A percentile compares a stretch with the other conserved stretches of the same genome.
These are phyloP conservation scores for Mortierella sp. DNA, from an alignment of 371 early-diverging fungal species.

Conservation along the genomic window DNA sequence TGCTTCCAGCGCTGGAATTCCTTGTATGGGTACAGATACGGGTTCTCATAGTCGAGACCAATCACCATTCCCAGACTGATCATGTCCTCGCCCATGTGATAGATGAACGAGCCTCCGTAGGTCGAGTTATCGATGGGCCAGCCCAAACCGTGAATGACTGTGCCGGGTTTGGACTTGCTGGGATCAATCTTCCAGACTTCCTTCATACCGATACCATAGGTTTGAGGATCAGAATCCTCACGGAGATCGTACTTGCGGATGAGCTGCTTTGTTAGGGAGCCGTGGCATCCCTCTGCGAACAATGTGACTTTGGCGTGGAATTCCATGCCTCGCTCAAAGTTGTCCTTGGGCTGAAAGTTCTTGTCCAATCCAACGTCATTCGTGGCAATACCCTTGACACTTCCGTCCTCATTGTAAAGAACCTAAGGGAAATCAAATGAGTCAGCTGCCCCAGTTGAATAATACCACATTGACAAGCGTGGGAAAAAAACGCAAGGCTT, in stretches of 20 bases:
- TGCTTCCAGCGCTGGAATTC: constrained; percentile 97
- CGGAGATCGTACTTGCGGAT: constrained; percentile 89
- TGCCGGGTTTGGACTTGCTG: constrained; percentile 88
- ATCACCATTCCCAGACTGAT: constrained; percentile 92
- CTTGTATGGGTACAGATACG: constrained; percentile 95
- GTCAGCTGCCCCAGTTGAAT: background rate
- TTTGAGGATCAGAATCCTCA: constrained; percentile 81
- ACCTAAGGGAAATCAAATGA: constrained; percentile 57
- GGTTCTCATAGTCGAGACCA: constrained; percentile 95
- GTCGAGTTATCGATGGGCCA: constrained; percentile 92
- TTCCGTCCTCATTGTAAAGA: constrained; percentile 89
- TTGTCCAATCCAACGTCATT: constrained; percentile 97
- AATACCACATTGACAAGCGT: constrained; percentile 16
- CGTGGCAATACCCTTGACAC: constrained; percentile 93
- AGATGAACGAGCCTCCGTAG: constrained; percentile 96
- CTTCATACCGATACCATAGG: constrained; percentile 97
- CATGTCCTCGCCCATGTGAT: constrained; percentile 92
- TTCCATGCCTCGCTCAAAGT: constrained; percentile 96
- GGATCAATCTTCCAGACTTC: constrained; percentile 98
- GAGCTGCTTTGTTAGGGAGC: constrained; percentile 92
- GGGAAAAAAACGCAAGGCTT: constrained; percentile 27
- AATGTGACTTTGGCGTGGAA: constrained; percentile 94
- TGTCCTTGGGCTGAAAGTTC: constrained; percentile 89
- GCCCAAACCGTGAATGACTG: constrained; percentile 90
- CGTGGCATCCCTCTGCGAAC: constrained; percentile 98